These are phyloP conservation scores for Teratosphaeriaceae sp. DNA, from an alignment of 2,329 filamentous ascomycete genomes.

Conservation along the genomic window DNA sequence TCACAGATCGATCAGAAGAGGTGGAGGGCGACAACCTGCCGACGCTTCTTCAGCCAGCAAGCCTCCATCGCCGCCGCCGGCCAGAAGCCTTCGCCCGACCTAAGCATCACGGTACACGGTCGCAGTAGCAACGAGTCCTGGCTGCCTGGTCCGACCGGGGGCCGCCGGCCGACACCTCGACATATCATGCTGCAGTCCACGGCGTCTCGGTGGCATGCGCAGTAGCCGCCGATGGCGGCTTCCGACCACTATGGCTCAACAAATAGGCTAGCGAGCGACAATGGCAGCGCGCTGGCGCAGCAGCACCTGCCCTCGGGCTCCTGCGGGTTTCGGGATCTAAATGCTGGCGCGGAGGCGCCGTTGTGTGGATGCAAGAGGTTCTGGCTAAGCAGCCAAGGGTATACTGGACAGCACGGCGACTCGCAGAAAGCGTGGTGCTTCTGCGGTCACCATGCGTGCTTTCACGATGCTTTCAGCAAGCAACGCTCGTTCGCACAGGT, in stretches of 20 bases:
- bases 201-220: slow-evolving; percentile 15
- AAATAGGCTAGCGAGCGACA: slow-evolving; percentile 6
- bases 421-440: slow-evolving; percentile 40
- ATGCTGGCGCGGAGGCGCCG: slow-evolving; percentile 34
- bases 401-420: slow-evolving; percentile 16
- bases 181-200: slow-evolving; percentile 2
- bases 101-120: too few species aligned
- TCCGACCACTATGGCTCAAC: slow-evolving; percentile 8
- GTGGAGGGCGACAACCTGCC: too few species aligned
- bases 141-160: neutral
- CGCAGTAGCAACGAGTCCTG: slow-evolving; percentile 1
- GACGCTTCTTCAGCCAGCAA: too few species aligned
- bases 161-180: neutral
- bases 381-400: slow-evolving; percentile 32
- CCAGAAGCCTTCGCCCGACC: too few species aligned
- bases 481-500: neutral
- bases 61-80: too few species aligned
- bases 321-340: slow-evolving; percentile 47
- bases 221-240: slow-evolving; percentile 29
- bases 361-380: slow-evolving; percentile 49
- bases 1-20: too few species aligned
- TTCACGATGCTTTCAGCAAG: slow-evolving; percentile 32
- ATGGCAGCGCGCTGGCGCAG: slow-evolving; percentile 6
- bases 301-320: slow-evolving; percentile 41
- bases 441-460: slow-evolving; percentile 53